These are phyloP conservation scores for Eucalyptus globulus DNA, from an alignment of 345 rosid genomes.

Conservation along the genomic window DNA sequence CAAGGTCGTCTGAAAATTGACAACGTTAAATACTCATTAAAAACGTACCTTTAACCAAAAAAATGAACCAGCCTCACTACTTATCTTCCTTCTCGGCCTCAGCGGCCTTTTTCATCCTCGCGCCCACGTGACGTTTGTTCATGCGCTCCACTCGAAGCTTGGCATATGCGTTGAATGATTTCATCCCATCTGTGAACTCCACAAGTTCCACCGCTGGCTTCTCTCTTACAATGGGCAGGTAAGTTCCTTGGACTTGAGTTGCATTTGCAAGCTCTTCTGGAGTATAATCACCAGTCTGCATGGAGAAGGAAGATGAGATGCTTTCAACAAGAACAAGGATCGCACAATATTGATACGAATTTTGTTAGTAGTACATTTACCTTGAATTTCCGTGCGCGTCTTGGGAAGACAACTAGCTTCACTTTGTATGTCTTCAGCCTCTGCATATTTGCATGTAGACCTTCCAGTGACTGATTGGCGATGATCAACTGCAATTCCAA, in stretches of 20 bases:
- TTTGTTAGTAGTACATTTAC: constrained; percentile 4
- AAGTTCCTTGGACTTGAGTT: constrained; percentile 60
- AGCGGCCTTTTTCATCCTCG: constrained; percentile 68
- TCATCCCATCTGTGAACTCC: constrained; percentile 59
- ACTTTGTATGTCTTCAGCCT: constrained; percentile 90
- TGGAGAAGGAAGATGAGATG: background rate
- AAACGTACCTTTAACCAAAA: too few relatives aligned
- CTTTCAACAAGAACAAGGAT: too few relatives aligned
- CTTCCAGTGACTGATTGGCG: constrained; percentile 68
- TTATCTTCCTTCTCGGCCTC: constrained; percentile 52
- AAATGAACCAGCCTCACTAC: background rate
- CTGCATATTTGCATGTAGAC: constrained; percentile 69
- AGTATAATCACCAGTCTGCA: constrained; percentile 79
- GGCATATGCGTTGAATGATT: constrained; percentile 66
- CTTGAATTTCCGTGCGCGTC: constrained; percentile 51
- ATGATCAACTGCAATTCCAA: constrained; percentile 74
- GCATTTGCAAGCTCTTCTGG: constrained; percentile 66
- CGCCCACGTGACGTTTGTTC: constrained; percentile 51
- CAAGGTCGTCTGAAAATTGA: too few relatives aligned
- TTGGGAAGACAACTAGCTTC: constrained; percentile 80
- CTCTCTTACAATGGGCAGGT: constrained; percentile 53
- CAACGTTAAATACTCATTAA: too few relatives aligned
- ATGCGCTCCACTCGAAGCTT: constrained; percentile 57
- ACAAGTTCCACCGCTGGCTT: constrained; percentile 62
- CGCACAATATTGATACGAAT: background rate